phyloP scores from a whole-genome alignment of 2,329 filamentous ascomycete species.

The Neoscytalidium dimidiatum region DNA sequence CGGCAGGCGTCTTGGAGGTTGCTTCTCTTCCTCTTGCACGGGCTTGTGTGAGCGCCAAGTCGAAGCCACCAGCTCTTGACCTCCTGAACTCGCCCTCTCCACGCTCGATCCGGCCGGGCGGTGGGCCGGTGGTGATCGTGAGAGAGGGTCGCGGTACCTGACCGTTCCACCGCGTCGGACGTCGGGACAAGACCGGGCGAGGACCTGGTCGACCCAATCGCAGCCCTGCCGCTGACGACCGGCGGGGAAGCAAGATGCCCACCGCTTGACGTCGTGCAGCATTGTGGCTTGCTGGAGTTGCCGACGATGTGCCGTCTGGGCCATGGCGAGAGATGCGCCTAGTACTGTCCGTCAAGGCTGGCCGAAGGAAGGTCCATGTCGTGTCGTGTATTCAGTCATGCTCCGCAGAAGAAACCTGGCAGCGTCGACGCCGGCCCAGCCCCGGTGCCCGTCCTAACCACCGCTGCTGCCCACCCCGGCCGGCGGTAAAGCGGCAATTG shows the following conservation, averaged over 20 bases:
- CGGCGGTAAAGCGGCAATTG: not conserved
- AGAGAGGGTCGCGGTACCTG: not conserved
- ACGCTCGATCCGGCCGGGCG: not conserved
- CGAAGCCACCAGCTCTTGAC: not conserved
- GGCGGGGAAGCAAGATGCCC: not conserved
- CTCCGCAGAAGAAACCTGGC: not conserved
- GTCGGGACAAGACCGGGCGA: not conserved
- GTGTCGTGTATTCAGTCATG: not conserved
- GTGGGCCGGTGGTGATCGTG: not conserved
- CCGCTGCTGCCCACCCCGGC: not conserved
- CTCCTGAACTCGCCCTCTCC: not conserved
- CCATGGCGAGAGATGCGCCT: not conserved
- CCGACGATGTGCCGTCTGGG: not conserved
- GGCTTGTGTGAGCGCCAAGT: not conserved
- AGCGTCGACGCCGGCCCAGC: not conserved
- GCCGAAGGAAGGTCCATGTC: not conserved
- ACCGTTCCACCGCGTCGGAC: not conserved
- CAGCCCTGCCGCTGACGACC: not conserved
- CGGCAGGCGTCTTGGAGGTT: not conserved
- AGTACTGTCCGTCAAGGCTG: not conserved
- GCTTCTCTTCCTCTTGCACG: not conserved
- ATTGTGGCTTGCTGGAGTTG: not conserved
- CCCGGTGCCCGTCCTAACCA: not conserved
- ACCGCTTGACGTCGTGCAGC: slow-evolving; percentile 3
- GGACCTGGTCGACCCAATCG: not conserved